Evolutionary conservation across 2,329 filamentous ascomycete species (phyloP).

Genomic region (Gyromitra esculenta): DNA sequence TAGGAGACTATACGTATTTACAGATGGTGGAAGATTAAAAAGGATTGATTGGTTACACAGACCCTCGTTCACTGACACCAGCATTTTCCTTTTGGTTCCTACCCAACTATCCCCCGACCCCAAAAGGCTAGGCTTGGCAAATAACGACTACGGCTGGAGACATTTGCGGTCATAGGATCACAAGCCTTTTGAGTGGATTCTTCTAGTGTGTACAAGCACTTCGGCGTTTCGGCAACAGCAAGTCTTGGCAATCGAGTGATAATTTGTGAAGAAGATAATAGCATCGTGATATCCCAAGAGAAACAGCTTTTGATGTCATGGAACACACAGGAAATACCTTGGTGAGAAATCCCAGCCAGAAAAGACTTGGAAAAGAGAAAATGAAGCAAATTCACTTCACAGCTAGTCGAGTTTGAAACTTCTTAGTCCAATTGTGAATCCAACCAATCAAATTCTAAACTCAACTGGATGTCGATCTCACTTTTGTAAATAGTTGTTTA

Average conservation of each 20-base stretch:
- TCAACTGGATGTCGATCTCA: background rate
- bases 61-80: too few species aligned
- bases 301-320: background rate
- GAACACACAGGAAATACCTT: background rate
- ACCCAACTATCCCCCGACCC: too few species aligned
- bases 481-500: background rate
- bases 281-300: background rate
- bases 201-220: background rate
- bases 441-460: slow-evolving; percentile 3
- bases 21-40: too few species aligned
- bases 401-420: slow-evolving; percentile 17
- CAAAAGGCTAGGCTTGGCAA: too few species aligned
- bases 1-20: too few species aligned
- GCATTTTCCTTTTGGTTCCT: too few species aligned
- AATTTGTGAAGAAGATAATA: background rate
- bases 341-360: background rate
- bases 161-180: too few species aligned
- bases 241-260: slow-evolving; percentile 26
- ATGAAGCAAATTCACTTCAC: slow-evolving; percentile 2
- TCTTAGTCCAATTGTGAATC: background rate
- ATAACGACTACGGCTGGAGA: too few species aligned
- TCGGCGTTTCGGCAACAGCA: background rate
- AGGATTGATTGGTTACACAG: too few species aligned
- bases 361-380: background rate
- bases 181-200: background rate